Evolutionary conservation across 2,329 filamentous ascomycete genomes (phyloP), one percentile per base, ranked within the genome.

Genomic region (Didymella pomorum): DNA sequence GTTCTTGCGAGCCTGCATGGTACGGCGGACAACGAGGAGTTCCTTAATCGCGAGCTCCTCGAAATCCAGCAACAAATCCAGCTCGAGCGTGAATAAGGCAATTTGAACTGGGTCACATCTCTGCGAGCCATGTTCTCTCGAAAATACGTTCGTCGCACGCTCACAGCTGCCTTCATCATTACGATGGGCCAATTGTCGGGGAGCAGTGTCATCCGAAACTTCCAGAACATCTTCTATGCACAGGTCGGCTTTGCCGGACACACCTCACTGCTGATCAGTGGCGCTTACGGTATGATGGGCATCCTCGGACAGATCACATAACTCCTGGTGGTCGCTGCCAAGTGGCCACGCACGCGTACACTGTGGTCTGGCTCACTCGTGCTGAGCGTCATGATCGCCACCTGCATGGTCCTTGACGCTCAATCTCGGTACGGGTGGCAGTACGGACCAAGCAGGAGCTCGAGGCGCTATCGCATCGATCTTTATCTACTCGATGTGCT

Each of bases 81-180:
- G 16, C 31, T 35, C 16, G 31, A 35, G 16, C 31, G 29, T 14
- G 29, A 31, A 31, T 12, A 31, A 31, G 29, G 29, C 29, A 31
- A 31, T 12, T 31, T 31, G 29, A 31, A 31, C 6, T 31, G 29
- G 29, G 29, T 31, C 29, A 31, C 29, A 31, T 31, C 29, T 12
- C 29, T 31, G 29, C 29, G 8, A 45, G 37, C 37, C 20, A 52
- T 52, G 20, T 52, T 52, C 41, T 52, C 49, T 12, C 37, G 18
- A 16, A 35, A 52, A 26, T 52, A 52, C 26, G 49, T 52, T 11
- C 49, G 49, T 21, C 49, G 37, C 20, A 52, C 49, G n/a, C 35
- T 52, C 18, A 52, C 49, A 11, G 49, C 49, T 31, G 37, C 49
- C 20, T 52, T 52, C 35, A 52, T 52, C 35, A 26, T 52, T 35